phyloP scores from a whole-genome alignment of 805 yeast species.

The Torulaspora microellipsoides region DNA sequence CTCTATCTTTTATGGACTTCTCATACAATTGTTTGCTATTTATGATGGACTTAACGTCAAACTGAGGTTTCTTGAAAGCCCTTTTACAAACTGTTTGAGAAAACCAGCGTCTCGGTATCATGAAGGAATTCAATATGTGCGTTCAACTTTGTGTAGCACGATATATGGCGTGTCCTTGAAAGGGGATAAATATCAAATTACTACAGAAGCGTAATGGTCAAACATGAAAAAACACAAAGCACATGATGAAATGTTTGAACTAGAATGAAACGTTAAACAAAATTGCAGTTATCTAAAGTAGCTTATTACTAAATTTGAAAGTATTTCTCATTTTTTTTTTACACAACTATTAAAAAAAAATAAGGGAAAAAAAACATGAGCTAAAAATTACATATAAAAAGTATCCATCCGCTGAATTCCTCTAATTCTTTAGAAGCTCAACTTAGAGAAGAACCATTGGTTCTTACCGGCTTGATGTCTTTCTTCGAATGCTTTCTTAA shows the following conservation, averaged over 20 bases:
- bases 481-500: slow-evolving; percentile 98
- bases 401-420: slow-evolving; percentile 14
- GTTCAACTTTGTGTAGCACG: neutral
- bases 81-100: slow-evolving; percentile 4
- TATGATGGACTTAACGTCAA: slow-evolving; percentile 26
- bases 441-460: slow-evolving; percentile 99
- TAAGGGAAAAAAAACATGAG: slow-evolving; percentile 16
- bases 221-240: too few species aligned
- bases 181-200: too few species aligned
- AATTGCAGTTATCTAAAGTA: neutral
- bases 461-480: slow-evolving; percentile 99
- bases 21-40: slow-evolving; percentile 17
- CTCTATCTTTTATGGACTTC: slow-evolving; percentile 28
- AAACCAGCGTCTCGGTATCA: slow-evolving; percentile 9
- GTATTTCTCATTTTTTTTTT: slow-evolving; percentile 14
- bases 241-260: too few species aligned
- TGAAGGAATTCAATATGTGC: neutral
- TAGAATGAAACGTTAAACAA: neutral
- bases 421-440: slow-evolving; percentile 62
- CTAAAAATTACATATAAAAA: slow-evolving; percentile 18
- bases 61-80: slow-evolving; percentile 25
- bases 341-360: slow-evolving; percentile 10
- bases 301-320: slow-evolving; percentile 6
- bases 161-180: too few species aligned
- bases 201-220: too few species aligned